Conservation (phyloP, 352 stramenopile genomes). For the Phytophthora hibernalis region DNA sequence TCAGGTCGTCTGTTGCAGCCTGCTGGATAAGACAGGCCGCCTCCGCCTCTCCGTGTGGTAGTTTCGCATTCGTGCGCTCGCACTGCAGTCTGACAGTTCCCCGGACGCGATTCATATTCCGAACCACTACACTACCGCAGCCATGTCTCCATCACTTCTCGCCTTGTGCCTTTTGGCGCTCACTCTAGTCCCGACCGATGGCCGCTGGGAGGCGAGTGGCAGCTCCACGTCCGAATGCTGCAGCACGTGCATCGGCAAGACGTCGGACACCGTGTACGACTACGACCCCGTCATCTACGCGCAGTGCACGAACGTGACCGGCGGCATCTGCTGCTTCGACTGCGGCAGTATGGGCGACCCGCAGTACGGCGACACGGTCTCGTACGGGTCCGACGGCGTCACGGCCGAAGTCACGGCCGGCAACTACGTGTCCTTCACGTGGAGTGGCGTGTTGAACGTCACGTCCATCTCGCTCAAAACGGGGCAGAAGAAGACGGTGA, state of each 20-base stretch:
- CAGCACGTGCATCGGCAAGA: constrained; percentile 73
- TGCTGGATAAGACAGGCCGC: constrained; percentile 35
- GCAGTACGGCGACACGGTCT: constrained; percentile 40
- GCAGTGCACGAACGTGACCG: constrained; percentile 54
- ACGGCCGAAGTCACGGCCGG: constrained; percentile 62
- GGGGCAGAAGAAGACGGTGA: constrained; percentile 76
- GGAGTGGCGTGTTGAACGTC: constrained; percentile 56
- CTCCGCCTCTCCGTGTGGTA: constrained; percentile 34
- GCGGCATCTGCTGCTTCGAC: constrained; percentile 78
- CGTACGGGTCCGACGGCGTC: constrained; percentile 51
- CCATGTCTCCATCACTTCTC: not conserved
- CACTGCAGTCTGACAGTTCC: not conserved
- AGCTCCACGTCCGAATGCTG: constrained; percentile 54
- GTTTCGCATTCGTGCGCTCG: constrained; percentile 29
- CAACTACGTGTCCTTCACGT: constrained; percentile 63
- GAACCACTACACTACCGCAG: not conserved
- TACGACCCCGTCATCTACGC: constrained; percentile 73
- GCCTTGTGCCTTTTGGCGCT: constrained; percentile 2
- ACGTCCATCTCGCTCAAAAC: constrained; percentile 67
- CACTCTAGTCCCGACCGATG: not conserved
- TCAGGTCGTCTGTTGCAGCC: constrained; percentile 10
- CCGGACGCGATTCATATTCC: constrained; percentile 21
- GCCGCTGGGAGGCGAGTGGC: constrained; percentile 24
- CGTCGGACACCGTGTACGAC: constrained; percentile 56
- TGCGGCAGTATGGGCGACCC: constrained; percentile 57